Evolutionary conservation across 805 yeast species (phyloP), one percentile per base, ranked within the genome.

Genomic region (Candida berthetii): DNA sequence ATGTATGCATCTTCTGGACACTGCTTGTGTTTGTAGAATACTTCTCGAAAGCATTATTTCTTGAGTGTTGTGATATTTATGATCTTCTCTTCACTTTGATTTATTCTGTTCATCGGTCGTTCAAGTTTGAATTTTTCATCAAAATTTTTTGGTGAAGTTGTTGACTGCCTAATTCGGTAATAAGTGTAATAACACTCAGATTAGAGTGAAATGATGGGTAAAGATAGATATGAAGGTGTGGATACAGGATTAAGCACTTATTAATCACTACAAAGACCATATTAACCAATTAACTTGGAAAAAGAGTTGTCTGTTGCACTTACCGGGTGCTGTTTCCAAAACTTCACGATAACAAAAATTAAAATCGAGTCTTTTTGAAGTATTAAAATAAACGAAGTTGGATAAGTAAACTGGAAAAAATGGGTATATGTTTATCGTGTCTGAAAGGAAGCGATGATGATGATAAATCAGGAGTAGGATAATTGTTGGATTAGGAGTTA

Each of bases 361-460:
- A 22, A 22, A 22, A 7, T 22, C 6, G 8, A 8, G 8, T 22
- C 24, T 22, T 22, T 22, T 22, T n/a, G n/a, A n/a, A n/a, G n/a
- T n/a, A n/a, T n/a, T n/a, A n/a, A n/a, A n/a, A n/a, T n/a, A n/a
- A n/a, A n/a, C n/a, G n/a, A n/a, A n/a, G n/a, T n/a, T n/a, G n/a
- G n/a, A n/a, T n/a, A n/a, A n/a, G n/a, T n/a, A n/a, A n/a, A n/a
- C n/a, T n/a, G n/a, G n/a, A 16, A 45, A 11, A 41, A 18, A 73
- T 73, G 79, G 79, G 79, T 31, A 46, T 61, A 40, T 73, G 78
- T 51, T 57, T 72, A 33, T 73, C 78, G 15, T 73, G 78, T 48
- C 58, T 73, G 15, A 48, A 59, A 33, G 55, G 60, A 5, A 43
- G 37, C 29, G 61, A 57, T 15, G 66, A 59, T 15, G 66, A 59